Evolutionary conservation across 176 grass and related monocot species (phyloP).

Genomic region (Secale cereale): DNA sequence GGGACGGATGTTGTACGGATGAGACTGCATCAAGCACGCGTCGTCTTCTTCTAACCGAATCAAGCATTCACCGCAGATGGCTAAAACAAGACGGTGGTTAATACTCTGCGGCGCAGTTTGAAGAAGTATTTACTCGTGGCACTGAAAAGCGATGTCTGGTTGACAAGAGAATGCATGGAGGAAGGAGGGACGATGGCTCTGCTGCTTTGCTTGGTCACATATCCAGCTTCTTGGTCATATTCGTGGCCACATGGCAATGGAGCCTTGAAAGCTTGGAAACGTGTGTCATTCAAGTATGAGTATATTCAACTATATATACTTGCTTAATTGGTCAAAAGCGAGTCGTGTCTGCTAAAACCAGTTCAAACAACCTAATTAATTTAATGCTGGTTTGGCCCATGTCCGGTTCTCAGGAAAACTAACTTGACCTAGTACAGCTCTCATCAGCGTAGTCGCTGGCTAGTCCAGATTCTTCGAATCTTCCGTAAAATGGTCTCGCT

Average conservation of each 20-base stretch:
- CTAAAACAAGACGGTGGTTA: neutral
- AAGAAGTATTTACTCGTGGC: neutral
- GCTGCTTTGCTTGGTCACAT: neutral
- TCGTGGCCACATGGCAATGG: neutral
- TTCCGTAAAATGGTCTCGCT: neutral
- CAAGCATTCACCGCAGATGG: too few species aligned
- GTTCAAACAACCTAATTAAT: neutral
- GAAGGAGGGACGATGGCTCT: neutral
- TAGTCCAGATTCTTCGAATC: neutral
- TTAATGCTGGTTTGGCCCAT: neutral
- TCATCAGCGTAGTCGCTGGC: neutral
- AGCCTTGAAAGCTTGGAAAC: neutral
- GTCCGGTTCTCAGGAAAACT: neutral
- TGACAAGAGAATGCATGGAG: neutral
- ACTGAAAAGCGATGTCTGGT: neutral
- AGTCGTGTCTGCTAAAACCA: neutral
- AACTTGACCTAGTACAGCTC: neutral
- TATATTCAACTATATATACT: neutral
- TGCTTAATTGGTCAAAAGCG: constrained; percentile 4
- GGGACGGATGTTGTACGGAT: neutral
- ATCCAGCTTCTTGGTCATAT: neutral
- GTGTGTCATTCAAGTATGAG: neutral
- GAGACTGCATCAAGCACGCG: constrained; percentile 13
- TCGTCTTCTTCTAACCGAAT: neutral
- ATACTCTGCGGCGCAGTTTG: neutral